Base-by-base conservation (phyloP, 2,329 filamentous ascomycete genomes). In the Aspergillus awamori region DNA sequence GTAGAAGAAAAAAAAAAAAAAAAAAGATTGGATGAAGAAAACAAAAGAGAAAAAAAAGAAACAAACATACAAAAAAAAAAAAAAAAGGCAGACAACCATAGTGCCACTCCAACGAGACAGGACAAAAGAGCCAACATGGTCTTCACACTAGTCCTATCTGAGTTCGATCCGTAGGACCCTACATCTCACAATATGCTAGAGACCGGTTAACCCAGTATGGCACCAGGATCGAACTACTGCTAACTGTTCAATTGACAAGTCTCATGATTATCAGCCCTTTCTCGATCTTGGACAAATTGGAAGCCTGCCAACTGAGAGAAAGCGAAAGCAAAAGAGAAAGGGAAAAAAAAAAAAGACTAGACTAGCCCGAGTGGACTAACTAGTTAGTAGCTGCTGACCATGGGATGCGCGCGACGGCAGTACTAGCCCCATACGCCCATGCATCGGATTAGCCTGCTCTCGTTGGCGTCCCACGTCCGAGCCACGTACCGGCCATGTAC, bases 201-300 rank as follows among this genome's bases (percentile, higher is more conserved):
- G 33, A 36, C 33, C 33, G 33, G 33, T 36, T 36, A 36, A 36
- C 33, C 33, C 33, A 36, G 11, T 15, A 36, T 36, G 33, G 11
- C 33, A 10, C 11, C 5, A 36, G 33, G 33, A 36, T 36, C 33
- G 33, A 13, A 36, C 33, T 20, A 43, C 7, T 43, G 17, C n/a
- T 43, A 43, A 20, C 17, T 10, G n/a, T 20, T 20, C 13, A 33
- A 45, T 49, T 59, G 62, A 60, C 43, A 15, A 52, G 64, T 62
- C 65, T 63, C 62, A 66, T 63, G 62, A 66, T 65, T 52, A 57
- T 57, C 58, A 49, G 47, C 47, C 47, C 47, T n/a, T 20, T 36
- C 39, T 17, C 26, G 47, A 51, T 33, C 47, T 33, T 49, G 47
- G 47, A 15, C 47, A 49, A 49, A 49, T 36, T 49, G 47, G n/a